A percentile compares a stretch with the other conserved stretches of the same genome.
Conservation (phyloP, 1,284 basidiomycete genomes). For the Rhizoctonia solani region DNA sequence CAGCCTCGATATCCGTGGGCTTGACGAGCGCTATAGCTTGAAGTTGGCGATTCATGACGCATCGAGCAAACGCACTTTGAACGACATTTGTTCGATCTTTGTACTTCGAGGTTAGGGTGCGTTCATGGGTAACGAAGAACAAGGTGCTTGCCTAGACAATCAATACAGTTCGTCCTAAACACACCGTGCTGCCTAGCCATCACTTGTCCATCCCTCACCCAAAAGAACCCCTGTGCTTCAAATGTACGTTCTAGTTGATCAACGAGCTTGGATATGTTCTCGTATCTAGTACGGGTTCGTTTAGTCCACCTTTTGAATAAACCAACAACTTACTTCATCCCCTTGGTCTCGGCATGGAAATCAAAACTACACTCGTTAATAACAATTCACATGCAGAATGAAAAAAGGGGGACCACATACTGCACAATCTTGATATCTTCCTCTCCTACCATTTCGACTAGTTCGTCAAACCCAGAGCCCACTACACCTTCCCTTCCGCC, state of each 20-base stretch:
- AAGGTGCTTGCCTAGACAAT: slow-evolving; percentile 56
- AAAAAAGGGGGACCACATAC: slow-evolving; percentile 51
- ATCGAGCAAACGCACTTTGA: slow-evolving; percentile 79
- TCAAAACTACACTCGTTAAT: slow-evolving; percentile 64
- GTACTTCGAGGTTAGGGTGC: slow-evolving; percentile 35
- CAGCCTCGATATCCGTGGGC: slow-evolving; percentile 60
- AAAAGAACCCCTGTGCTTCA: slow-evolving; percentile 81
- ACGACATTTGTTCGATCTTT: slow-evolving; percentile 90
- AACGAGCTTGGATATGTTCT: slow-evolving; percentile 85
- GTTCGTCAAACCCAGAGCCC: slow-evolving; percentile 77
- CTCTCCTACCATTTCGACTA: slow-evolving; percentile 59
- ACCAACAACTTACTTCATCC: slow-evolving; percentile 73
- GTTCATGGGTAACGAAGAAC: background rate
- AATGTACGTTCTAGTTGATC: slow-evolving; percentile 71
- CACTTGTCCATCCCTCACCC: slow-evolving; percentile 73
- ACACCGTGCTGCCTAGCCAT: slow-evolving; percentile 83
- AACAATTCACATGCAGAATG: slow-evolving; percentile 30
- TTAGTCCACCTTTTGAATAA: background rate
- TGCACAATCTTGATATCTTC: slow-evolving; percentile 60
- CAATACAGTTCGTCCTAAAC: slow-evolving; percentile 90
- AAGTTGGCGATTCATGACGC: slow-evolving; percentile 79
- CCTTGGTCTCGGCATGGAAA: slow-evolving; percentile 88
- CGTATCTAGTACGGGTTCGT: slow-evolving; percentile 58
- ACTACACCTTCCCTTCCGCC: slow-evolving; percentile 84
- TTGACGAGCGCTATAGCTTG: slow-evolving; percentile 73